Percentiles rank a stretch among this genome's conserved stretches.
phyloP scores from a whole-genome alignment of 306 rosid genomes.

The Dryas drummondii region DNA sequence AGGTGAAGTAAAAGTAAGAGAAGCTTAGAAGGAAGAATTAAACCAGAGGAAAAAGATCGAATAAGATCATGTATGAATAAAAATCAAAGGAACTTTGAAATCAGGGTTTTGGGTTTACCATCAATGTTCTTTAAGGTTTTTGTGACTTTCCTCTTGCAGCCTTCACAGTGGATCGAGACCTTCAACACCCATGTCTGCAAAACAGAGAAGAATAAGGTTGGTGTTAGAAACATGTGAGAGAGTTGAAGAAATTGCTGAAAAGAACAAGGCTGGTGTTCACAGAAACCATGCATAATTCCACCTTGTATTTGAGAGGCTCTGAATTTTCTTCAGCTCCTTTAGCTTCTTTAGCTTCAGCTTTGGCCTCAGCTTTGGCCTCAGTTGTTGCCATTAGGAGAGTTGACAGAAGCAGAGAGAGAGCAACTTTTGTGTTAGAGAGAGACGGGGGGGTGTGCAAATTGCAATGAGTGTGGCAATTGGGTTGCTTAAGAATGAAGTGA shows the following conservation, averaged over 20 bases:
- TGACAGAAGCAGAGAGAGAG: not conserved
- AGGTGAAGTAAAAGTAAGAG: too few relatives aligned
- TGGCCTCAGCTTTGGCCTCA: conserved; percentile 25
- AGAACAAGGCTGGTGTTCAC: not conserved
- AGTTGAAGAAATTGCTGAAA: not conserved
- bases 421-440: not conserved
- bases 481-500: conserved; percentile 26
- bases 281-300: not conserved
- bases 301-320: conserved; percentile 66
- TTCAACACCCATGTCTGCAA: conserved; percentile 51
- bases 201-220: not conserved
- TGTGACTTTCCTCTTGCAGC: conserved; percentile 65
- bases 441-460: conserved; percentile 6
- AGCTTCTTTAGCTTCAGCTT: conserved; percentile 37
- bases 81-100: too few relatives aligned
- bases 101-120: conserved; percentile 36
- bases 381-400: conserved; percentile 47
- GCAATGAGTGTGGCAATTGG: conserved; percentile 7
- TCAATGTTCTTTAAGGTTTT: conserved; percentile 58
- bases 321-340: conserved; percentile 40
- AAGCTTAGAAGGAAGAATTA: too few relatives aligned
- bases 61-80: too few relatives aligned
- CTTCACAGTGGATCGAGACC: conserved; percentile 79
- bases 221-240: conserved; percentile 11
- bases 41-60: too few relatives aligned